phyloP scores from a whole-genome alignment of 345 rosid genomes.

The Gossypium bickii region DNA sequence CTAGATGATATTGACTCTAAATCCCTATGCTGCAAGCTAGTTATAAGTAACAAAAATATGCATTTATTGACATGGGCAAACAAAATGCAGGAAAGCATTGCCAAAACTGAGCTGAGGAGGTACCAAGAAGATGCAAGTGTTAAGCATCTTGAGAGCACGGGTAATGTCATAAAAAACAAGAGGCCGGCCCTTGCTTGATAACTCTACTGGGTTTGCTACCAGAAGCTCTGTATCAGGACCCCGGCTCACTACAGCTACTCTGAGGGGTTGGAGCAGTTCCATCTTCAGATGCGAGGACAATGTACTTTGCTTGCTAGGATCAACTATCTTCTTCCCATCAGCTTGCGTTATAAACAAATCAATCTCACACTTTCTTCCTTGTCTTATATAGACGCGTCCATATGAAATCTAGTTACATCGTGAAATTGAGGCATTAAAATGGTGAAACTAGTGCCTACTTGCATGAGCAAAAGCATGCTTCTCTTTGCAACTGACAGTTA shows the following conservation, averaged over 20 bases:
- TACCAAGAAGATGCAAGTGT: slow-evolving; percentile 81
- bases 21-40: no score
- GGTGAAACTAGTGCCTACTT: no score
- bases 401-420: slow-evolving; percentile 57
- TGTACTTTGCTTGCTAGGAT: slow-evolving; percentile 66
- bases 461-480: no score
- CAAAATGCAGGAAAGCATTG: no score
- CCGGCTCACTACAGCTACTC: slow-evolving; percentile 64
- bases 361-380: slow-evolving; percentile 58
- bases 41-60: no score
- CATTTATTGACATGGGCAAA: no score
- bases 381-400: slow-evolving; percentile 64
- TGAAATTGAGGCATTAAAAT: no score
- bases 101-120: neutral
- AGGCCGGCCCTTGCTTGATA: slow-evolving; percentile 89
- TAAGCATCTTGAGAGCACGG: slow-evolving; percentile 68
- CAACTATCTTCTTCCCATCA: slow-evolving; percentile 83
- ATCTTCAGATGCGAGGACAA: slow-evolving; percentile 52
- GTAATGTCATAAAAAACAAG: slow-evolving; percentile 84
- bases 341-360: slow-evolving; percentile 82
- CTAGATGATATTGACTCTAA: no score
- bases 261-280: slow-evolving; percentile 71
- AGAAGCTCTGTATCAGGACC: slow-evolving; percentile 91
- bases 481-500: no score
- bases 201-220: slow-evolving; percentile 91